Conservation (phyloP, 2,329 filamentous ascomycete genomes). For the Aspergillus sp. region DNA sequence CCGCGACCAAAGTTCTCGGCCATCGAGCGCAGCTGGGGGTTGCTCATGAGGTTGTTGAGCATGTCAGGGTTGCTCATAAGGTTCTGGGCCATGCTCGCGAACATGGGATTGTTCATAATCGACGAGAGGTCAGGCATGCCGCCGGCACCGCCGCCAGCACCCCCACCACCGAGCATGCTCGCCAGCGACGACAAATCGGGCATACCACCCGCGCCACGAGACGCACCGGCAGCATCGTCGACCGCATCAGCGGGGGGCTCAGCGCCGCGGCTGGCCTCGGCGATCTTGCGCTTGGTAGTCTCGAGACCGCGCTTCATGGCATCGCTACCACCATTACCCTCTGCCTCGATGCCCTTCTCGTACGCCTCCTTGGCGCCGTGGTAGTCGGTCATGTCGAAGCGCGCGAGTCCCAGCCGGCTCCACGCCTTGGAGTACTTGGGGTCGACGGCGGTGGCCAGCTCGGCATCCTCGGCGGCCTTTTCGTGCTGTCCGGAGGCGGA, state of each 20-base stretch:
- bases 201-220: conserved; percentile 55
- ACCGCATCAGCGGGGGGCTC: conserved; percentile 51
- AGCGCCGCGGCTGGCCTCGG: conserved; percentile 66
- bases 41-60: conserved; percentile 90
- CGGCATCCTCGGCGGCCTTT: conserved; percentile 80
- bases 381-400: conserved; percentile 87
- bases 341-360: conserved; percentile 83
- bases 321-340: conserved; percentile 90
- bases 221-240: conserved; percentile 48
- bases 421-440: conserved; percentile 96
- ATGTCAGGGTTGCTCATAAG: conserved; percentile 95
- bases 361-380: conserved; percentile 95
- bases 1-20: conserved; percentile 70
- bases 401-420: conserved; percentile 86
- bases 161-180: conserved; percentile 66
- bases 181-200: conserved; percentile 70
- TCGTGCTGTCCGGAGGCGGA: conserved; percentile 80
- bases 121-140: conserved; percentile 81
- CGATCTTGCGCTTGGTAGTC: conserved; percentile 83
- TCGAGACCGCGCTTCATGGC: conserved; percentile 97
- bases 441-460: conserved; percentile 83
- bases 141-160: conserved; percentile 57
- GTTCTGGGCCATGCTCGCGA: conserved; percentile 93
- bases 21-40: conserved; percentile 85
- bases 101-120: conserved; percentile 98